A percentile compares a stretch with the other conserved stretches of the same genome.
phyloP scores from a whole-genome alignment of 441 rosid species.

The Bruguiera hainesii region DNA sequence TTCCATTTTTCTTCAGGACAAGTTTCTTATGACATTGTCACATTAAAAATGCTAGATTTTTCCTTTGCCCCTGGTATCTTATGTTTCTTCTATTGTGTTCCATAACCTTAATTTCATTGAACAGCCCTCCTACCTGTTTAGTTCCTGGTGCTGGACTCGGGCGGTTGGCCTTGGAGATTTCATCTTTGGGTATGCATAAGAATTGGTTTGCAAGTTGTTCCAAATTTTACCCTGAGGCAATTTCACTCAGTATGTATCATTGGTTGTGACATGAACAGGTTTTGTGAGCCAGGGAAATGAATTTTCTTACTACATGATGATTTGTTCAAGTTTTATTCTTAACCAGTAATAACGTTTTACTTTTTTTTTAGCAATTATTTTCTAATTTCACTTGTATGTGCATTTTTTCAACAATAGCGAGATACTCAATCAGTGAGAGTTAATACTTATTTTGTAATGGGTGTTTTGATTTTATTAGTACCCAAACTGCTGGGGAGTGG shows the following conservation, averaged over 20 bases:
- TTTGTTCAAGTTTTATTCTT: constrained; percentile 96
- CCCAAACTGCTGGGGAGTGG: constrained; percentile 72
- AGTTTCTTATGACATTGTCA: not conserved
- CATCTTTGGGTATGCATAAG: constrained; percentile 63
- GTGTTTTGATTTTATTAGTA: constrained; percentile 31
- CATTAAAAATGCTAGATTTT: constrained; percentile 1
- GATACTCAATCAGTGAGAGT: constrained; percentile 7
- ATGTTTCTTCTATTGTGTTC: not conserved
- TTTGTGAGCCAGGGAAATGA: constrained; percentile 98
- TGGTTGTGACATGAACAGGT: constrained; percentile 47
- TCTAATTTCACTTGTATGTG: not conserved
- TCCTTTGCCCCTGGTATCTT: constrained; percentile 7
- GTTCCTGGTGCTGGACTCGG: constrained; percentile 99
- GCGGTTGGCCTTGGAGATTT: constrained; percentile 93
- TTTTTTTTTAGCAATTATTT: not conserved
- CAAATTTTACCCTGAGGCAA: not conserved
- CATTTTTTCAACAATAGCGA: constrained; percentile 1
- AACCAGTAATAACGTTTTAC: constrained; percentile 57
- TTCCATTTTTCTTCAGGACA: constrained; percentile 4
- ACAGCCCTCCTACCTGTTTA: constrained; percentile 87
- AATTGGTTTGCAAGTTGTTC: constrained; percentile 10
- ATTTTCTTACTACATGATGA: constrained; percentile 99
- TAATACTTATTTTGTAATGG: constrained; percentile 8
- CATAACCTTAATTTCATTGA: constrained; percentile 26
- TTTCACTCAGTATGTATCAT: constrained; percentile 17